phyloP scores from a whole-genome alignment of 371 early-diverging fungal species.

The Apophysomyces trapeziformis region DNA sequence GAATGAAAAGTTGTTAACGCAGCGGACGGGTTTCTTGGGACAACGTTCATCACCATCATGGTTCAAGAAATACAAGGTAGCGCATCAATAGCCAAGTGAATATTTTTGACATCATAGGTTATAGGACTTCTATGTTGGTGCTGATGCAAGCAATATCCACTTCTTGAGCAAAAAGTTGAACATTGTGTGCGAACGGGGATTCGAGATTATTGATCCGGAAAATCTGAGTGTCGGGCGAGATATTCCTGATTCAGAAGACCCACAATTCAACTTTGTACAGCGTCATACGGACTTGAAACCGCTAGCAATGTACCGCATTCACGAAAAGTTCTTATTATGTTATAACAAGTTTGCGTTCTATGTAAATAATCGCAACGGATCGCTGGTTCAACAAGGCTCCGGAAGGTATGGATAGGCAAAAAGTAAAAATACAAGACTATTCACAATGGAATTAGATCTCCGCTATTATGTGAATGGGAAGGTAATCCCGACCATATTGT shows the following conservation, averaged over 20 bases:
- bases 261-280: slow-evolving; percentile 80
- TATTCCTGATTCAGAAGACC: slow-evolving; percentile 78
- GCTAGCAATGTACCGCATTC: slow-evolving; percentile 83
- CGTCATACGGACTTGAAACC: slow-evolving; percentile 78
- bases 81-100: background rate
- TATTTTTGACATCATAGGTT: background rate
- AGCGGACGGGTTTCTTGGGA: slow-evolving; percentile 44
- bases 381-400: slow-evolving; percentile 41
- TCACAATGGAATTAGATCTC: slow-evolving; percentile 23
- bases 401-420: slow-evolving; percentile 36
- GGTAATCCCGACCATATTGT: slow-evolving; percentile 68
- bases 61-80: slow-evolving; percentile 48
- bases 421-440: slow-evolving; percentile 8
- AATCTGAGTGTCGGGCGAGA: slow-evolving; percentile 66
- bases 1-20: slow-evolving; percentile 38
- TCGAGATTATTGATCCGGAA: slow-evolving; percentile 85
- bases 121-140: slow-evolving; percentile 84
- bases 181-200: slow-evolving; percentile 84
- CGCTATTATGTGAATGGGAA: slow-evolving; percentile 59
- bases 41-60: slow-evolving; percentile 45
- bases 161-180: slow-evolving; percentile 77
- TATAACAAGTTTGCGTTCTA: slow-evolving; percentile 94
- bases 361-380: slow-evolving; percentile 75
- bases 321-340: slow-evolving; percentile 78
- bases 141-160: slow-evolving; percentile 76